These are phyloP conservation scores for Melaleuca alternifolia DNA, from an alignment of 345 rosid genomes.

Conservation along the genomic window DNA sequence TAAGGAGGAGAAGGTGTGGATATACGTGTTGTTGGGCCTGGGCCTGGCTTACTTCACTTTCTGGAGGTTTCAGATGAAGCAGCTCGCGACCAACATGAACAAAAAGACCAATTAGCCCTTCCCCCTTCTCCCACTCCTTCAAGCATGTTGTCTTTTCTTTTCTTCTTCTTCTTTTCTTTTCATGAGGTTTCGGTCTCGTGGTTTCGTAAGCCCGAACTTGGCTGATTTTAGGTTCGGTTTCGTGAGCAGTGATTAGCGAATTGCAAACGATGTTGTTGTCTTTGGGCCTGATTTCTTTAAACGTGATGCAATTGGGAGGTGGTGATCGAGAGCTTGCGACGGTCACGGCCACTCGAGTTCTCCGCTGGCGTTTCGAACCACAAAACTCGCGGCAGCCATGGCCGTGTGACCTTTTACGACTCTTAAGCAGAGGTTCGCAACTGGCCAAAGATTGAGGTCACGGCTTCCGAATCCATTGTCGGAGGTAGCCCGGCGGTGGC, in stretches of 20 bases:
- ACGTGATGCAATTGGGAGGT: background rate
- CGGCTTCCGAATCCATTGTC: too few relatives aligned
- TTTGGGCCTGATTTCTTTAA: too few relatives aligned
- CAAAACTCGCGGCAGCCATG: background rate
- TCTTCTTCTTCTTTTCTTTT: background rate
- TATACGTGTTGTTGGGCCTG: constrained; percentile 50
- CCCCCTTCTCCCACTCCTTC: background rate
- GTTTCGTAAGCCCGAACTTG: background rate
- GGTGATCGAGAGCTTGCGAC: background rate
- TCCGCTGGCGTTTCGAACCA: background rate
- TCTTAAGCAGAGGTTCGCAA: background rate
- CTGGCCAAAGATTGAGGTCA: background rate
- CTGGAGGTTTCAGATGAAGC: constrained; percentile 78
- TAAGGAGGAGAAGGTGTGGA: constrained; percentile 47
- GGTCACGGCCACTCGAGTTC: background rate
- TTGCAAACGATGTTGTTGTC: background rate
- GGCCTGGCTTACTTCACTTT: constrained; percentile 67
- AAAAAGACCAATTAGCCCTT: constrained; percentile 25
- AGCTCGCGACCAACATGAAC: constrained; percentile 44
- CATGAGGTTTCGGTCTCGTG: background rate
- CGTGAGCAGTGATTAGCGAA: background rate
- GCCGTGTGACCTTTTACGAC: background rate
- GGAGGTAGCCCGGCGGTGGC: background rate
- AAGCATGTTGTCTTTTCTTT: too few relatives aligned
- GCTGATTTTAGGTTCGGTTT: background rate